Conservation (phyloP, 192 early-diverging fungal species). For the Linnemannia schmuckeri region DNA sequence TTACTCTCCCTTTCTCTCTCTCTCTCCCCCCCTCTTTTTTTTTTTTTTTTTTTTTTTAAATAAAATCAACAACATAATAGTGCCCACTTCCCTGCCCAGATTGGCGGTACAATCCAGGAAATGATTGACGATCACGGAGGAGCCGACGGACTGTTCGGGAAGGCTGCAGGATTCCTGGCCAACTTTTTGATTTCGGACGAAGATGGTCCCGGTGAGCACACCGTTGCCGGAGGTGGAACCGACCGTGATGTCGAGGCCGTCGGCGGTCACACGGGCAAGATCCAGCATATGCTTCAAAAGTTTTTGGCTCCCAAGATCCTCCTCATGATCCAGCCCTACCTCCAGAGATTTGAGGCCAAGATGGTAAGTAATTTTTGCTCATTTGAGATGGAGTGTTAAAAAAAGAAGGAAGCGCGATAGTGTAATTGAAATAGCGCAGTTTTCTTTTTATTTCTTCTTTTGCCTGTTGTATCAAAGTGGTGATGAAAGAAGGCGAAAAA, state of each 20-base stretch:
- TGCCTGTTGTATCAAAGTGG: no score
- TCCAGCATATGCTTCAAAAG: slow-evolving; percentile 39
- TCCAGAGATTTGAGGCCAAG: slow-evolving; percentile 44
- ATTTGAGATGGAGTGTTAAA: no score
- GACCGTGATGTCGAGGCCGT: slow-evolving; percentile 9
- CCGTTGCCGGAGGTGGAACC: slow-evolving; percentile 15
- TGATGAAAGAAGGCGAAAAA: no score
- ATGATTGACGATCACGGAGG: slow-evolving; percentile 50
- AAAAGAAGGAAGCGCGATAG: no score
- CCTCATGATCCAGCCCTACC: slow-evolving; percentile 37
- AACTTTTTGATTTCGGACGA: slow-evolving; percentile 29
- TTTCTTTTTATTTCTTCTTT: no score
- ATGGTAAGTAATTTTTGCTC: slow-evolving; percentile 25
- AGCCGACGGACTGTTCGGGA: slow-evolving; percentile 14
- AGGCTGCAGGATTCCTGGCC: slow-evolving; percentile 37
- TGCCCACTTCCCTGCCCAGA: slow-evolving; percentile 33
- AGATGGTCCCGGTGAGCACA: slow-evolving; percentile 22
- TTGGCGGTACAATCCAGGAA: slow-evolving; percentile 40
- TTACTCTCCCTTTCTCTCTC: neutral
- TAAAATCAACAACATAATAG: neutral
- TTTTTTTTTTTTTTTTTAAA: no score
- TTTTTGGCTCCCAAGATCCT: slow-evolving; percentile 44
- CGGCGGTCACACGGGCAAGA: slow-evolving; percentile 22
- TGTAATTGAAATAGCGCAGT: no score
- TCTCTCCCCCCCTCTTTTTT: no score